These are phyloP conservation scores for Ophiostoma novo-ulmi DNA, from an alignment of 2,329 filamentous ascomycete species.

Conservation along the genomic window DNA sequence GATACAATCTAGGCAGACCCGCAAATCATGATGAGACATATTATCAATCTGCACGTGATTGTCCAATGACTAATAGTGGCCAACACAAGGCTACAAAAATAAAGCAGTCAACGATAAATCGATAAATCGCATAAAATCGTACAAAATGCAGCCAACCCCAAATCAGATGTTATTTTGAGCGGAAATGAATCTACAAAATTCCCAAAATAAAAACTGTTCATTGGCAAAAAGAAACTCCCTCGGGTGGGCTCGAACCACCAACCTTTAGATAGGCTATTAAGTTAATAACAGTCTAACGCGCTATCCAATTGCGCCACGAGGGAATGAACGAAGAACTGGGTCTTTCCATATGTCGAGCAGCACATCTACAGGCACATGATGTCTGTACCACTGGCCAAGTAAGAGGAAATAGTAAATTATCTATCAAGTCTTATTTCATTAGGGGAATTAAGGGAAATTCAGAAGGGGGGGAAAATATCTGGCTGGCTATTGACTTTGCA, in stretches of 20 bases:
- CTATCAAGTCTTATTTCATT: too few relatives aligned
- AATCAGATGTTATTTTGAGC: background rate
- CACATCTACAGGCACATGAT: background rate
- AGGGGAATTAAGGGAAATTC: too few relatives aligned
- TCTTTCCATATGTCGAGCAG: background rate
- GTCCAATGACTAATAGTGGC: background rate
- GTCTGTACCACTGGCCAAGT: background rate
- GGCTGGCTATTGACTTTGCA: background rate
- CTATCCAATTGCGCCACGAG: slow-evolving; percentile 17
- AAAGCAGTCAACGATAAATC: background rate
- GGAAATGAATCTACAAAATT: background rate
- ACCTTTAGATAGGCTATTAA: slow-evolving; percentile 16
- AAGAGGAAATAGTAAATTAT: background rate
- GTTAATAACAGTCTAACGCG: slow-evolving; percentile 15
- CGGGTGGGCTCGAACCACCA: slow-evolving; percentile 17
- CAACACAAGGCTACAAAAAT: background rate
- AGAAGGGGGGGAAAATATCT: background rate
- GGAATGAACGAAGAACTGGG: slow-evolving; percentile 8
- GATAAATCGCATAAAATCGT: background rate
- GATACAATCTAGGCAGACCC: background rate
- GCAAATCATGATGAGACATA: background rate
- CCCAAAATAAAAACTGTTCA: background rate
- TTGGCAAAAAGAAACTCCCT: slow-evolving; percentile 7
- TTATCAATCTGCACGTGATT: background rate
- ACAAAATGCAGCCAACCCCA: background rate